Evolutionary conservation across 2,329 filamentous ascomycete genomes (phyloP), one percentile per base, ranked within the genome.

Genomic region (Fusarium pseudograminearum): DNA sequence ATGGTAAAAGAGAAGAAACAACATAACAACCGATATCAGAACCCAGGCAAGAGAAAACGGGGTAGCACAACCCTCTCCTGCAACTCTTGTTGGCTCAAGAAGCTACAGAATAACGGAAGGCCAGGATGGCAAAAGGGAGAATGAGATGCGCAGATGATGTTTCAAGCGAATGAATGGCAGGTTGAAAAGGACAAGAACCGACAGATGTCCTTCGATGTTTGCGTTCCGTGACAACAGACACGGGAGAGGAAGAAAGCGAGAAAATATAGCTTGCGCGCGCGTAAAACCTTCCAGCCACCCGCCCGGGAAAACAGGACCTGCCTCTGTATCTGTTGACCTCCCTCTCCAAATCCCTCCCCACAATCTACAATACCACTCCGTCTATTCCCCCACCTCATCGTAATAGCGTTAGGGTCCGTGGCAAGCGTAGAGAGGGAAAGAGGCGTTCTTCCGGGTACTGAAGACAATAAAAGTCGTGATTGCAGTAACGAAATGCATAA

Each of bases 401-500:
- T 45, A 53, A 33, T 54, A 46, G 54, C 64, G 38, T 44, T 34
- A 55, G 55, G 44, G 52, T 42, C 45, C 57, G 53, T 62, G 52
- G 44, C 61, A 48, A 59, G 62, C 59, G 55, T 46, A 55, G 46
- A 67, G 61, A 66, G 54, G 34, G 50, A 57, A 58, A 34, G 44
- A 58, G 40, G 47, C 51, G 38, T 59, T 65, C 59, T 64, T 67
- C 68, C 66, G 69, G 67, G 67, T 72, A 66, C 64, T 65, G 66
- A 62, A 38, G 56, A 51, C 48, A 47, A 59, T 47, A 52, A 42
- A 50, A 53, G 59, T 59, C 63, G 65, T 69, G 53, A 46, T 61
- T 58, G 46, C 30, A 54, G 53, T 54, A 59, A 60, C 69, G 66
- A 69, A 73, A 40, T 73, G 72, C 69, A 72, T 73, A 72, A 78